These are phyloP conservation scores for Candida dubliniensis DNA, from an alignment of 1,139 yeast genomes.

Conservation along the genomic window DNA sequence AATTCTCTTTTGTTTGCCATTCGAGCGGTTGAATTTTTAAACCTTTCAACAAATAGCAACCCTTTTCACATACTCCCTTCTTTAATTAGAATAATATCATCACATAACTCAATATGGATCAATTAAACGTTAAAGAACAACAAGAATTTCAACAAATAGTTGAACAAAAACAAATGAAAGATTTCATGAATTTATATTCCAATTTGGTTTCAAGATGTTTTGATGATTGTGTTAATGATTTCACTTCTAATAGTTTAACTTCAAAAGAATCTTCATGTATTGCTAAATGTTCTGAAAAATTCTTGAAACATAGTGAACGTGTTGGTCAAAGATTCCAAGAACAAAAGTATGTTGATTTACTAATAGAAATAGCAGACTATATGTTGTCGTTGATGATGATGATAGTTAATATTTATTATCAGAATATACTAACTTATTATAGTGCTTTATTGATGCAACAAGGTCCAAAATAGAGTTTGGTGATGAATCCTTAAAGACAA, in stretches of 20 bases:
- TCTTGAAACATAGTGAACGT: constrained; percentile 96
- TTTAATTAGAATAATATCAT: not conserved
- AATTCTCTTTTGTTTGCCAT: constrained; percentile 1
- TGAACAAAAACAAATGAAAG: constrained; percentile 98
- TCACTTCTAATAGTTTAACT: constrained; percentile 87
- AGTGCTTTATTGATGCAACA: constrained; percentile 53
- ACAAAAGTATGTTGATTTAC: constrained; percentile 55
- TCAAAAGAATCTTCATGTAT: constrained; percentile 83
- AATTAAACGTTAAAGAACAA: constrained; percentile 87
- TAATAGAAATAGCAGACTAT: not conserved
- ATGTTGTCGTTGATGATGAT: not conserved
- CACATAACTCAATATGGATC: constrained; percentile 52
- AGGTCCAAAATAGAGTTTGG: constrained; percentile 10
- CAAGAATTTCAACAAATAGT: constrained; percentile 94
- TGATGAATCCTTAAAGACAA: not conserved
- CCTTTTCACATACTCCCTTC: not conserved
- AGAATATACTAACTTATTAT: constrained; percentile 26
- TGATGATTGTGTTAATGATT: constrained; percentile 95
- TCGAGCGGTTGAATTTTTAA: not conserved
- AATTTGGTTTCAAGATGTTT: constrained; percentile 95
- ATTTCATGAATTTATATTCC: constrained; percentile 95
- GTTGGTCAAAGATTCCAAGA: constrained; percentile 99
- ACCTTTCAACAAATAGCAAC: constrained; percentile 2
- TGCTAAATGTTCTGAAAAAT: constrained; percentile 92
- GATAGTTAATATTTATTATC: not conserved